These are phyloP conservation scores for Aureobasidium zeae DNA, from an alignment of 2,329 filamentous ascomycete genomes.

Conservation along the genomic window DNA sequence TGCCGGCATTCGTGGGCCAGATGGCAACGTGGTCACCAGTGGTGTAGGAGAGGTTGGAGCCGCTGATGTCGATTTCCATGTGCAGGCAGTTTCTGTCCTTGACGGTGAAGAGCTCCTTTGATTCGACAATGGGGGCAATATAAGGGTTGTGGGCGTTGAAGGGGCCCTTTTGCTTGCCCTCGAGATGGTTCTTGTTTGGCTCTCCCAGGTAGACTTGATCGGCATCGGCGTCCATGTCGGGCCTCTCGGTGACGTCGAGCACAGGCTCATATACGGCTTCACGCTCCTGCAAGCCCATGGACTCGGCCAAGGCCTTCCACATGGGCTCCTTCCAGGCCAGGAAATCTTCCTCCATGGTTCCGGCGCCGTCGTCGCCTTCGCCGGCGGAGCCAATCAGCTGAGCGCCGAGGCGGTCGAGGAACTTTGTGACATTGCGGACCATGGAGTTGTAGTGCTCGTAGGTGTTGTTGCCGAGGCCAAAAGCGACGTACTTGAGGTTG, in stretches of 20 bases:
- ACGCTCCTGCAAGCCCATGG: conserved; percentile 86
- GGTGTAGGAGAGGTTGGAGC: conserved; percentile 83
- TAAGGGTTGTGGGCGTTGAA: conserved; percentile 84
- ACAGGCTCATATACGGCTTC: conserved; percentile 93
- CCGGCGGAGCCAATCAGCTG: conserved; percentile 77
- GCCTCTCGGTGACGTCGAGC: conserved; percentile 64
- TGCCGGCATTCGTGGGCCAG: conserved; percentile 92
- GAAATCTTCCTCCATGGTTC: conserved; percentile 99
- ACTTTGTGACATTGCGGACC: conserved; percentile 83
- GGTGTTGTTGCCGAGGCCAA: conserved; percentile 40
- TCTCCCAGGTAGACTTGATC: conserved; percentile 87
- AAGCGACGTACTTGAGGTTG: conserved; percentile 80
- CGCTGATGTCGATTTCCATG: conserved; percentile 85
- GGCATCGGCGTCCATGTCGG: conserved; percentile 62
- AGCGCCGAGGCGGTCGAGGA: conserved; percentile 72
- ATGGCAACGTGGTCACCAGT: conserved; percentile 96
- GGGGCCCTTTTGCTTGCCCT: conserved; percentile 72
- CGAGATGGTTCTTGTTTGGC: conserved; percentile 71
- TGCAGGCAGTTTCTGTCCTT: conserved; percentile 93
- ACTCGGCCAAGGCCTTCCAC: conserved; percentile 77
- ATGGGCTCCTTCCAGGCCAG: conserved; percentile 98
- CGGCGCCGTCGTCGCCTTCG: conserved; percentile 93
- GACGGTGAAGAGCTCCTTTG: conserved; percentile 80
- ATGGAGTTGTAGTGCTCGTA: conserved; percentile 88
- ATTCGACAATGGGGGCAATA: conserved; percentile 86